Evolutionary conservation across 768 basidiomycete genomes (phyloP).

Genomic region (Terana coerulea): DNA sequence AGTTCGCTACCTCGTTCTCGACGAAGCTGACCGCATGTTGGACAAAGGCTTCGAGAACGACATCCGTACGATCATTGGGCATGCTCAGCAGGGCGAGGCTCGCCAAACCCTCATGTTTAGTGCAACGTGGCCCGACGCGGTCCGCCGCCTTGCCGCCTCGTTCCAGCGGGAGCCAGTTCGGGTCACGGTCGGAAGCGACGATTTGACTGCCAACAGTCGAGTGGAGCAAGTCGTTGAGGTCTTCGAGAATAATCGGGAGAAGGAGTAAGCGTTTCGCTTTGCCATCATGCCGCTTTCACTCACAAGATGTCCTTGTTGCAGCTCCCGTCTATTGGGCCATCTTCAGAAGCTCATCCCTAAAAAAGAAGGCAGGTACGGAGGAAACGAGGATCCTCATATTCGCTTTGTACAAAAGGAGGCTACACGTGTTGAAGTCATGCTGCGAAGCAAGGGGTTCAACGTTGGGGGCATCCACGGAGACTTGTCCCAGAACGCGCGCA

Average conservation of each 20-base stretch:
- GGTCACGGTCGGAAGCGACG: constrained; percentile 94
- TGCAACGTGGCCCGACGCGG: constrained; percentile 97
- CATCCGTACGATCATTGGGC: constrained; percentile 83
- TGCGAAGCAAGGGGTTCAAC: constrained; percentile 68
- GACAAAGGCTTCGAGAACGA: constrained; percentile 99
- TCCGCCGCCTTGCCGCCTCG: constrained; percentile 81
- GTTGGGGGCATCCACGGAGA: constrained; percentile 90
- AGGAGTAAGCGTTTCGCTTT: constrained; percentile 65
- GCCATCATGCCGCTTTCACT: background rate
- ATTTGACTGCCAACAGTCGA: constrained; percentile 88
- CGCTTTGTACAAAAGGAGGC: constrained; percentile 98
- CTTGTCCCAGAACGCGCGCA: constrained; percentile 78
- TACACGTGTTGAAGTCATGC: constrained; percentile 78
- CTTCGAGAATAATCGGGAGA: constrained; percentile 77
- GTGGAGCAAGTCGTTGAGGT: constrained; percentile 95
- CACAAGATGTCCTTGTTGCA: constrained; percentile 23
- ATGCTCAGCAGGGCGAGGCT: constrained; percentile 59
- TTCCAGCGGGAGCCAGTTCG: constrained; percentile 84
- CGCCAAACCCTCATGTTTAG: constrained; percentile 98
- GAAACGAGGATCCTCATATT: constrained; percentile 85
- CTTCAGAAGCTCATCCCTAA: constrained; percentile 56
- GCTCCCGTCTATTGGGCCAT: constrained; percentile 55
- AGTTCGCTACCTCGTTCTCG: constrained; percentile 88
- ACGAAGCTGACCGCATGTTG: constrained; percentile 98
- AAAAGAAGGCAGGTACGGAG: constrained; percentile 47